These are phyloP conservation scores for Thielaviopsis populi DNA, from an alignment of 2,329 filamentous ascomycete genomes.

Conservation along the genomic window DNA sequence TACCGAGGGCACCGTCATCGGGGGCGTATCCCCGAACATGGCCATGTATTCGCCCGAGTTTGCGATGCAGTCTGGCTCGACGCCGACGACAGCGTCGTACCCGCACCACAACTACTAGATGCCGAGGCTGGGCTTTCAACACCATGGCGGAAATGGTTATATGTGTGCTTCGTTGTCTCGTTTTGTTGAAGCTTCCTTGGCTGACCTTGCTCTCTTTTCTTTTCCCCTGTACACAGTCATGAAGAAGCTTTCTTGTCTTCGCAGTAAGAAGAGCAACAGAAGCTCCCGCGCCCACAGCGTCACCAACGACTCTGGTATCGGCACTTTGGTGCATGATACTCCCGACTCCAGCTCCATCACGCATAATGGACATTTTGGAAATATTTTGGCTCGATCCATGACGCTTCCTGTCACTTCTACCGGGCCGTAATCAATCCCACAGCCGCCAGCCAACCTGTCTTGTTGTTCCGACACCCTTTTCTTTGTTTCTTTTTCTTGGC, in stretches of 20 bases:
- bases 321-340: constrained; percentile 10
- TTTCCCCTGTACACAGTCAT: constrained; percentile 10
- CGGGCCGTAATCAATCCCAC: neutral
- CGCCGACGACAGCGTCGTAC: constrained; percentile 2
- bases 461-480: neutral
- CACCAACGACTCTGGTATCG: constrained; percentile 17
- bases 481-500: constrained; percentile 2
- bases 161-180: neutral
- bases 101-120: constrained; percentile 1
- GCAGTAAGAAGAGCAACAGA: constrained; percentile 9
- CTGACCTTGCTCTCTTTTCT: neutral
- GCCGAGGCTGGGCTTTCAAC: neutral
- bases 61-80: neutral
- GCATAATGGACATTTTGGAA: constrained; percentile 8
- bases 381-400: constrained; percentile 7
- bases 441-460: neutral
- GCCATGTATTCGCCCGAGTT: constrained; percentile 7
- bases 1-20: constrained; percentile 6
- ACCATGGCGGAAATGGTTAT: neutral
- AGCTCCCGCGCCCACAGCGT: constrained; percentile 6
- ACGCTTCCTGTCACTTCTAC: neutral
- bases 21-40: neutral
- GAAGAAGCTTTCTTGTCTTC: constrained; percentile 15
- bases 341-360: constrained; percentile 6
- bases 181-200: constrained; percentile 3